phyloP scores from a whole-genome alignment of 352 stramenopile species.

The Phytopythium helicoides region DNA sequence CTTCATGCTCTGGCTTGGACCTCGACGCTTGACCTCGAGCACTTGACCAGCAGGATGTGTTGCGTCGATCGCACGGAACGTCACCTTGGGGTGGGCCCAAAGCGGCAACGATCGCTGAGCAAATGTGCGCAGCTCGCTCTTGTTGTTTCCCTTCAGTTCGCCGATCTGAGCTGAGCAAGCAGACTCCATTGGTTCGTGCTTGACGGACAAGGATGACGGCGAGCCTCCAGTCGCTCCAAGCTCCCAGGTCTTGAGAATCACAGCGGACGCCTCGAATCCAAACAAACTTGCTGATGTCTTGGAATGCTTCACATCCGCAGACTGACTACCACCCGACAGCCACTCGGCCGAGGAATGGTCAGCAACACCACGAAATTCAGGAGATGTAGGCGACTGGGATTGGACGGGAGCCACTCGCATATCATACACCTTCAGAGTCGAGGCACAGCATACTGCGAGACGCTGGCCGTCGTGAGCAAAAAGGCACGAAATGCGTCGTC shows the following conservation, averaged over 20 bases:
- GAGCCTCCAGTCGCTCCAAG: conserved; percentile 14
- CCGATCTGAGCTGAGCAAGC: not conserved
- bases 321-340: not conserved
- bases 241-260: conserved; percentile 66
- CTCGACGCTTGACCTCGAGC: conserved; percentile 76
- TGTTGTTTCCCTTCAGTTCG: conserved; percentile 23
- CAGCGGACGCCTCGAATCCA: conserved; percentile 61
- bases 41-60: conserved; percentile 48
- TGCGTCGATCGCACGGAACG: conserved; percentile 53
- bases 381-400: conserved; percentile 10
- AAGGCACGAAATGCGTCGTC: conserved; percentile 58
- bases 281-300: conserved; percentile 60
- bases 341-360: not conserved
- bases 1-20: conserved; percentile 43
- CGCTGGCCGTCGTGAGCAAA: conserved; percentile 66
- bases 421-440: conserved; percentile 63
- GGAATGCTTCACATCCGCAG: conserved; percentile 17
- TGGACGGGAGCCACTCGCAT: conserved; percentile 35
- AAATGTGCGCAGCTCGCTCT: conserved; percentile 71
- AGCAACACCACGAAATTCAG: not conserved
- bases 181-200: not conserved
- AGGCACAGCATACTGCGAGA: conserved; percentile 63
- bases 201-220: conserved; percentile 1
- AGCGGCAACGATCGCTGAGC: conserved; percentile 57
- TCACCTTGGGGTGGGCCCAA: conserved; percentile 77